Base-by-base conservation (phyloP, 108 stramenopile species). In the Aurantiochytrium sp. region DNA sequence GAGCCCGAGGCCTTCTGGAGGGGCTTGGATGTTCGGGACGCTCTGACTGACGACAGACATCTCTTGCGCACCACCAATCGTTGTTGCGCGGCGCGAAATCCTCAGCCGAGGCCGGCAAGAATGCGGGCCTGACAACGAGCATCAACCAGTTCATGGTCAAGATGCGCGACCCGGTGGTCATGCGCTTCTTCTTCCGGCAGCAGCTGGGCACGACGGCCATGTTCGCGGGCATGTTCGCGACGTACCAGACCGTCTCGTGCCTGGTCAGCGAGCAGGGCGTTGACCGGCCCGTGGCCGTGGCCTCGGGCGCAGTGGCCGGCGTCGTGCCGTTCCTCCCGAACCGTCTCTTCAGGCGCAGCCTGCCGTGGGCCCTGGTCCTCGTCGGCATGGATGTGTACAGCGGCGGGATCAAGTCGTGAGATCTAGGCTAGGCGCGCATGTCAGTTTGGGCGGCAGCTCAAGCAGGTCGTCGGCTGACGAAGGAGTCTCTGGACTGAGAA, bases 331-430 rank as follows among this genome's bases (percentile, higher is more conserved):
- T 81, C 24, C 24, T 81, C 10, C 73, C 73, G 8, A 81, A 81
- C 24, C 39, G 73, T 21, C 45, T 81, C 17, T 81, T 81, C 30
- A 6, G 73, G 1, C 73, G 73, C 39, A 81, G 45, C 45, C 39
- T 81, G 21, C 73, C 73, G 12, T 81, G 73, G 73, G 73, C 73
- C 2, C 73, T 81, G 6, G 73, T 48, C 27, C 73, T 81, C 19
- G 73, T 81, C 19, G 73, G 73, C 45, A 81, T 81, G 73, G 73
- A 81, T n/a, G 73, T 81, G 39, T 81, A 81, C 73, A 48, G 73
- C 39, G 73, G 73, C 17, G 73, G 73, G 6, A 81, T 81, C 59
- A 65, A 65, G 59, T 65, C 27, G 19, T 34, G n/a, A n/a, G n/a
- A n/a, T n/a, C n/a, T n/a, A n/a, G n/a, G n/a, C n/a, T n/a, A n/a